Percentiles rank a stretch among this genome's conserved stretches.
phyloP scores from a whole-genome alignment of 345 rosid genomes.

The Populus davidiana region DNA sequence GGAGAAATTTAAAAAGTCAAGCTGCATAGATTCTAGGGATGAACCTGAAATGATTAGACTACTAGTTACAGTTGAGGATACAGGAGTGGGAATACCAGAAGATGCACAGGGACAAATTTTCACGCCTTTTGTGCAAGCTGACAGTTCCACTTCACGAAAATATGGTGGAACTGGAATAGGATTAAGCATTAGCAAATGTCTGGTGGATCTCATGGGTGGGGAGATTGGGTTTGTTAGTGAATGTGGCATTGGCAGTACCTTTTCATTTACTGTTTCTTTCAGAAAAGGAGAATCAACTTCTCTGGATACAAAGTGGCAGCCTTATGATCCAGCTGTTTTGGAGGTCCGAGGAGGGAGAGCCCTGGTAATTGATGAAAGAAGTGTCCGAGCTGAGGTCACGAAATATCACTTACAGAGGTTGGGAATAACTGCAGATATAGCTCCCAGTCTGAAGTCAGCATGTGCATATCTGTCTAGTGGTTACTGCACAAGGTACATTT shows the following conservation, averaged over 20 bases:
- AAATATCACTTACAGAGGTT: constrained; percentile 69
- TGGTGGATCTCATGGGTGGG: constrained; percentile 92
- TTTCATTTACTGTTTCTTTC: constrained; percentile 74
- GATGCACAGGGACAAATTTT: constrained; percentile 79
- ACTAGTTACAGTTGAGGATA: constrained; percentile 87
- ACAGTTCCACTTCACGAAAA: constrained; percentile 92
- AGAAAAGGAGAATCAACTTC: constrained; percentile 45
- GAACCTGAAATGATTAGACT: constrained; percentile 44
- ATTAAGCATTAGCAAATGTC: constrained; percentile 80
- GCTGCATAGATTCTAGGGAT: constrained; percentile 24
- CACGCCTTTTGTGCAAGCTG: constrained; percentile 97
- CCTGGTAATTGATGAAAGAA: constrained; percentile 67
- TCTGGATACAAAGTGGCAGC: constrained; percentile 42
- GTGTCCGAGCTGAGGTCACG: constrained; percentile 75
- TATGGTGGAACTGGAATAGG: constrained; percentile 99
- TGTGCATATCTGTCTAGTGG: constrained; percentile 35
- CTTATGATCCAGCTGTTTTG: constrained; percentile 37
- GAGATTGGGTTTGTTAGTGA: constrained; percentile 88
- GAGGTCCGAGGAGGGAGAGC: constrained; percentile 65
- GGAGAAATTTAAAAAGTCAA: constrained; percentile 49
- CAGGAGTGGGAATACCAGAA: constrained; percentile 81
- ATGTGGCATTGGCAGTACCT: constrained; percentile 72
- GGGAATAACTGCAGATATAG: constrained; percentile 50
- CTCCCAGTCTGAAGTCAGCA: constrained; percentile 45
- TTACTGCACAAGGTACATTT: constrained; percentile 40